A percentile compares a stretch with the other conserved stretches of the same genome.
phyloP scores from a whole-genome alignment of 2,329 filamentous ascomycete species.

The Phialocephala subalpina region DNA sequence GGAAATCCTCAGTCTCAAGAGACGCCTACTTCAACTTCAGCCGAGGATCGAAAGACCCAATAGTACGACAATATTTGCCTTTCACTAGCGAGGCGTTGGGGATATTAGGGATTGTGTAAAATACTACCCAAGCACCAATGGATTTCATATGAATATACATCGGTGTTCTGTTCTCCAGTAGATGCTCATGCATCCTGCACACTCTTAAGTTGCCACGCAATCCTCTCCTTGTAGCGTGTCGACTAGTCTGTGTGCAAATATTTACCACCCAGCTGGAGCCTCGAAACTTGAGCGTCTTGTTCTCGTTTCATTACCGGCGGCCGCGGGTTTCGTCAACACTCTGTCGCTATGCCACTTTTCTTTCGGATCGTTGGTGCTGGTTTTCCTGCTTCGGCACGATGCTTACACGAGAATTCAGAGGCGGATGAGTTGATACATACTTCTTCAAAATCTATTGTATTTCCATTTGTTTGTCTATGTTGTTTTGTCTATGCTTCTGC shows the following conservation, averaged over 20 bases:
- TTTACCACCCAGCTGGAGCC: constrained; percentile 45
- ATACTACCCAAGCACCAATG: neutral
- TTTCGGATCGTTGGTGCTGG: constrained; percentile 35
- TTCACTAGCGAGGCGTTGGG: constrained; percentile 6
- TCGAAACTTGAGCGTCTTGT: constrained; percentile 46
- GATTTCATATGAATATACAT: neutral
- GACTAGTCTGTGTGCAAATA: constrained; percentile 98
- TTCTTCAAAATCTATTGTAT: neutral
- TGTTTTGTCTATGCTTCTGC: constrained; percentile 15
- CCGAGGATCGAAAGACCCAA: constrained; percentile 32
- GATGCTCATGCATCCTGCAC: constrained; percentile 64
- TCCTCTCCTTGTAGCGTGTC: constrained; percentile 80
- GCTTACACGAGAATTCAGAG: constrained; percentile 35
- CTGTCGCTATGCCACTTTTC: constrained; percentile 37
- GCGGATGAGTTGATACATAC: constrained; percentile 40
- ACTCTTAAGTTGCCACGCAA: constrained; percentile 96
- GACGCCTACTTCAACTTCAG: constrained; percentile 4
- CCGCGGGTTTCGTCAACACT: constrained; percentile 43
- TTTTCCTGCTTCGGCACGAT: constrained; percentile 33
- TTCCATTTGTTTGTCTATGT: constrained; percentile 4
- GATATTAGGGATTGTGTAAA: neutral
- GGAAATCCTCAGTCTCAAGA: constrained; percentile 2
- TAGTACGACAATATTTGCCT: constrained; percentile 1
- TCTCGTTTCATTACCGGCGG: constrained; percentile 42
- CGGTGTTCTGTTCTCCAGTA: neutral